phyloP scores from a whole-genome alignment of 2,329 filamentous ascomycete genomes.

The Colletotrichum godetiae region DNA sequence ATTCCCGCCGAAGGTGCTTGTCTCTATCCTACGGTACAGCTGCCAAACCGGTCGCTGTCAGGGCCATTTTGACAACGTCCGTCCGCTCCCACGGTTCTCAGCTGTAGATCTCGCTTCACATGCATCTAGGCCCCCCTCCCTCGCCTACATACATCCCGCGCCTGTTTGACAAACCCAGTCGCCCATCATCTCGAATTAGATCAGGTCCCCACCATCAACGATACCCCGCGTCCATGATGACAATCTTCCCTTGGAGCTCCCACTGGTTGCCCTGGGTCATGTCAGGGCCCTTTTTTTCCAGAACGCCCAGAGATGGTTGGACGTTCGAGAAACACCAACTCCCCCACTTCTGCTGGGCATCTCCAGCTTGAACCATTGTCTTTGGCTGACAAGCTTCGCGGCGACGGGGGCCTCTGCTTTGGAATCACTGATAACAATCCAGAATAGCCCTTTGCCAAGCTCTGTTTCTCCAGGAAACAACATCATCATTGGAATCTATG shows the following conservation, averaged over 20 bases:
- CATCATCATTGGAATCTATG: neutral
- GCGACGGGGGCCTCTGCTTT: conserved; percentile 1
- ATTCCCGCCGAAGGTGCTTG: conserved; percentile 4
- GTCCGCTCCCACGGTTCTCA: conserved; percentile 20
- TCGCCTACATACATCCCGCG: conserved; percentile 24
- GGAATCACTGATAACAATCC: neutral
- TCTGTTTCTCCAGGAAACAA: conserved; percentile 1
- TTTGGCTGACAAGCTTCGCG: conserved; percentile 17
- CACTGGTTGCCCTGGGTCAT: neutral
- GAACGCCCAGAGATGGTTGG: neutral
- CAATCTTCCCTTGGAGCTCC: neutral
- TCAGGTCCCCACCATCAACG: conserved; percentile 7
- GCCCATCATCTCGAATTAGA: conserved; percentile 35
- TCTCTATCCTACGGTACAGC: neutral
- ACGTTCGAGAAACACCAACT: conserved; percentile 6
- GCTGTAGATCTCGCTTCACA: conserved; percentile 26
- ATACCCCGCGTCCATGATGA: conserved; percentile 21
- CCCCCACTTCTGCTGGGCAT: conserved; percentile 16
- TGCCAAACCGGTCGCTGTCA: neutral
- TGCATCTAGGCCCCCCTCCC: neutral
- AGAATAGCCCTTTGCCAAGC: neutral
- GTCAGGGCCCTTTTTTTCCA: neutral
- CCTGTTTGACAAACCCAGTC: conserved; percentile 24
- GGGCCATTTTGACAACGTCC: conserved; percentile 23
- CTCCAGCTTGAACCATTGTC: neutral